Base-by-base conservation (phyloP, 768 basidiomycete species). In the Pulveroboletus sp. region DNA sequence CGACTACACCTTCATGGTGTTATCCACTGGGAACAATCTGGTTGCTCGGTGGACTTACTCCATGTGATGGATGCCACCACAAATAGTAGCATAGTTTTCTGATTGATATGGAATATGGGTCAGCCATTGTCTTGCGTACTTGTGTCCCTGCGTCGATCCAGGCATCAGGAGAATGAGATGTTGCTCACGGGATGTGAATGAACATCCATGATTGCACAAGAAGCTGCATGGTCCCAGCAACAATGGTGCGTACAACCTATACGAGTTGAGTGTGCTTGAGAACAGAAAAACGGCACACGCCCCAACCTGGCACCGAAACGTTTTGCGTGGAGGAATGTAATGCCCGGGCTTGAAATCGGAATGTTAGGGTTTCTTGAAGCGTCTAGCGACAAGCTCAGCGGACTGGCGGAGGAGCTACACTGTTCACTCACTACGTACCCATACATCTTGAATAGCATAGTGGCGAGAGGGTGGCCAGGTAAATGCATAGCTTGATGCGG, bases 381-480 rank as follows among this genome's bases (percentile, higher is more conserved):
- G 67, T 53, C 57, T 57, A 20, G 23, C 7, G 26, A 26, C 45
- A 22, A 6, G 10, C 2, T 63, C n/a, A 58, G 47, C 27, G 19
- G 34, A 10, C 6, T 0, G 14, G 27, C 5, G 2, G 3, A 37
- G 19, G 17, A 22, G n/a, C 6, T 1, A 20, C 8, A 23, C n/a
- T 8, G 4, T 23, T 9, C 32, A 39, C 62, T 30, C 23, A 69
- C 82, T 49, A 85, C 82, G 58, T 86, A 88, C 27, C 88, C 86
- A 75, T 76, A 88, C 0, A 85, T 86, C 78, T 88, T 90, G 77
- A 89, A 89, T 73, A 90, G 72, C 88, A 91, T 89, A 76, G 82
- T 87, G 0, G 89, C 88, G 48, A 90, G 64, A 6, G 89, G 86
- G 14, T 78, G 78, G 2, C 90, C 89, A 12, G 89, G 90, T 35